phyloP scores from a whole-genome alignment of 768 basidiomycete genomes.

The Podaxis pistillaris region DNA sequence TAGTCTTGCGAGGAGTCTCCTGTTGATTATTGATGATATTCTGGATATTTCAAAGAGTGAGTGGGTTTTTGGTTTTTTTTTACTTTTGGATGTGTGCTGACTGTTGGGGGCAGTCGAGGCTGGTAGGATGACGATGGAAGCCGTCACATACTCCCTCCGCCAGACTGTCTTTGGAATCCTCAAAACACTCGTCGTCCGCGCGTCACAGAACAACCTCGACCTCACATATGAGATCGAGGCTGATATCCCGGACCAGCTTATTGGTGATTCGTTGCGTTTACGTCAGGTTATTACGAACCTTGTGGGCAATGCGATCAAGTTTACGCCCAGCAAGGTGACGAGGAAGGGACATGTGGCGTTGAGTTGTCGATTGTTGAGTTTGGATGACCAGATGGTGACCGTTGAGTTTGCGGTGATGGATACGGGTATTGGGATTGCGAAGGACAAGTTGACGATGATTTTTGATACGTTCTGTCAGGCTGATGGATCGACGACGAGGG shows the following conservation, averaged over 20 bases:
- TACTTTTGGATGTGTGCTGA: conserved; percentile 8
- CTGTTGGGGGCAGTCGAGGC: conserved; percentile 73
- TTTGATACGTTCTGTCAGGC: conserved; percentile 99
- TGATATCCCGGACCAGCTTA: conserved; percentile 93
- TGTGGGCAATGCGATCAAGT: conserved; percentile 96
- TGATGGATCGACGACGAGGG: conserved; percentile 95
- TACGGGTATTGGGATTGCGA: conserved; percentile 97
- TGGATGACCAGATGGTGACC: conserved; percentile 82
- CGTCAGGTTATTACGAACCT: conserved; percentile 95
- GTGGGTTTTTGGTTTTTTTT: conserved; percentile 29
- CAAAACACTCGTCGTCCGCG: conserved; percentile 97
- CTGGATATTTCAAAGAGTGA: conserved; percentile 99
- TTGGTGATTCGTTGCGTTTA: conserved; percentile 92
- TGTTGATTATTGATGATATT: conserved; percentile 98
- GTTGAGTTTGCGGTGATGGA: conserved; percentile 97
- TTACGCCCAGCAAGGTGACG: conserved; percentile 79
- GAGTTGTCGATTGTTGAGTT: conserved; percentile 73
- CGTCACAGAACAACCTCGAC: conserved; percentile 94
- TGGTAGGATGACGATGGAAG: conserved; percentile 99
- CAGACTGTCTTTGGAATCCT: conserved; percentile 96
- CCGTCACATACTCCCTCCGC: conserved; percentile 97
- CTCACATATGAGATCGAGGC: conserved; percentile 95
- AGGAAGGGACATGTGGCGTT: conserved; percentile 89
- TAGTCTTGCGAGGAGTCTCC: conserved; percentile 85
- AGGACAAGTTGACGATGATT: conserved; percentile 96